Base-by-base conservation (phyloP, 345 rosid genomes). In the Aquilaria sinensis region DNA sequence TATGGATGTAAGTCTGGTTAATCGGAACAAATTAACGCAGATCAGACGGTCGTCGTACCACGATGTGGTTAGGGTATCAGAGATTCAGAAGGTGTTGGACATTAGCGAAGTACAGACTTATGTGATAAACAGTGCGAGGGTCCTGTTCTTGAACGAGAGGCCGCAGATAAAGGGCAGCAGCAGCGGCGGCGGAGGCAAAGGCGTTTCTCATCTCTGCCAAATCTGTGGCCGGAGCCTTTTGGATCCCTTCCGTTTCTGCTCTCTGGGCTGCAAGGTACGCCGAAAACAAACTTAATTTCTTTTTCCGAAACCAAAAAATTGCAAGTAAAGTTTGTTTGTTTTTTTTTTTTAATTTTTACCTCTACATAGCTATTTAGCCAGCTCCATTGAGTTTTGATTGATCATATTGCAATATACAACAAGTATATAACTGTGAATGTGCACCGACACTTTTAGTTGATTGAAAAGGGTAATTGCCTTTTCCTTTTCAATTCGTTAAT, bases 41-140 rank as follows among this genome's bases (percentile, higher is more conserved):
- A 77, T 77, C 67, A 61, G 78, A 53, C 67, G 78, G 37, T 77
- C 81, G 9, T 77, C 81, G 5, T 71, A 77, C 43, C 78, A 77
- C 12, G 68, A 77, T 59, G 81, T 77, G 6, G 76, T 77, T 2
- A 67, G 78, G 57, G 74, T 71, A 4, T 33, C 74, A 0, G 81
- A 77, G 55, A 63, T 77, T 33, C 73, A 74, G n/a, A 71, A 71
- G 57, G 32, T 65, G 31, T 10, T 73, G 41, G 78, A 77, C 65
- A 70, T 70, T 13, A 67, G 75, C 61, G 81, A 69, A 45, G 71
- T 77, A 5, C 81, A 77, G 34, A 73, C 81, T 3, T 77, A 77
- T 53, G 75, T 73, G 52, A 77, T 77, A 23, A 77, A 77, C 69
- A 77, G 81, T 65, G 78, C 78, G 0, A 67, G 70, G 61, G 81